These are phyloP conservation scores for Fusarium sp. DNA, from an alignment of 2,329 filamentous ascomycete genomes.

Conservation along the genomic window DNA sequence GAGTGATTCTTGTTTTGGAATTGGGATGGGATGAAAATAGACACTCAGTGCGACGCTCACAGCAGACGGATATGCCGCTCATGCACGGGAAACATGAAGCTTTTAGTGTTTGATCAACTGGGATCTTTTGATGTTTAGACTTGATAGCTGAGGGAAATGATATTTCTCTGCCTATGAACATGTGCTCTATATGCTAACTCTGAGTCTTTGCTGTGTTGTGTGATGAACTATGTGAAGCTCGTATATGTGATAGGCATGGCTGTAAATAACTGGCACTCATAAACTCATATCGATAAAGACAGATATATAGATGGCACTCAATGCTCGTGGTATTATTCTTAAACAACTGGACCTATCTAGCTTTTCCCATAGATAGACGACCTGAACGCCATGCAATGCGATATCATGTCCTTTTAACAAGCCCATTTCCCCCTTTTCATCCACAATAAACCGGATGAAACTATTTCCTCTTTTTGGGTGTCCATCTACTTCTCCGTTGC, in stretches of 20 bases:
- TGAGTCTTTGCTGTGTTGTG: not conserved
- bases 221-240: too few species aligned
- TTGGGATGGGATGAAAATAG: constrained; percentile 31
- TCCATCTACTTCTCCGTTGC: constrained; percentile 62
- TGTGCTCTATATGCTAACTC: too few species aligned
- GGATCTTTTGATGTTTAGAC: constrained; percentile 30
- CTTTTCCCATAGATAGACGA: constrained; percentile 34
- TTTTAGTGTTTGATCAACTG: constrained; percentile 21
- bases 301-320: not conserved
- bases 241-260: too few species aligned
- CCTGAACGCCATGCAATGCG: constrained; percentile 50
- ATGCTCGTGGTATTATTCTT: constrained; percentile 31
- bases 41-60: constrained; percentile 37
- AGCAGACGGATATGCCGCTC: constrained; percentile 35
- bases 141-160: constrained; percentile 16
- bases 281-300: not conserved
- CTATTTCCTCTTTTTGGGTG: constrained; percentile 18
- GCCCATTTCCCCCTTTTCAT: constrained; percentile 24
- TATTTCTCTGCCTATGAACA: constrained; percentile 4
- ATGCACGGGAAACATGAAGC: constrained; percentile 21
- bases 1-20: constrained; percentile 28
- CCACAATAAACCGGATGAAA: constrained; percentile 9
- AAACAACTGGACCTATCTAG: constrained; percentile 30
- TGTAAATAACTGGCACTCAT: not conserved
- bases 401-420: constrained; percentile 35